Base-by-base conservation (phyloP, 192 early-diverging fungal genomes). In the Backusella morwellensis region DNA sequence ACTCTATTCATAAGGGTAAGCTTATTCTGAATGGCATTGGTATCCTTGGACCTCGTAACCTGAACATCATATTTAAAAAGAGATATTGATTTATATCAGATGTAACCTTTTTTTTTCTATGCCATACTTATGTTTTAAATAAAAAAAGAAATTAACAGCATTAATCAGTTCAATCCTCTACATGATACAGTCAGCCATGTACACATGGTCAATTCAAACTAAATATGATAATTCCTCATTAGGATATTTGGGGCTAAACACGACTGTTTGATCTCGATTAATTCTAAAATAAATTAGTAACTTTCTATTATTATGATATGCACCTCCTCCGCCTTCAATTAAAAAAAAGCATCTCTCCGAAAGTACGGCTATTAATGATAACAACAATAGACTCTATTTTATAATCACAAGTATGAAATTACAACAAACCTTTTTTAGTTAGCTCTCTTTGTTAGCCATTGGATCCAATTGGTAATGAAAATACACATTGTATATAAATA, bases 1-100 rank as follows among this genome's bases (percentile, higher is more conserved):
- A 79, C 50, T 73, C 78, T 5, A 40, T 73, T 34, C 77, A 78
- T 12, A 68, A 63, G 21, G 35, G 73, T 15, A 59, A 29, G 17
- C 29, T 77, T 4, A 40, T 35, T 6, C 15, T 67, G 8, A 29
- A 52, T 44, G 68, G 68, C 21, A 26, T 77, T 35, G 68, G 68
- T n/a, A 50, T 77, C n/a, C 69, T 77, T n/a, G 34, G 68, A n/a
- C 41, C 75, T 6, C 42, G 26, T 7, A 35, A 70, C 35, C 41
- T 77, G 0, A 34, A 14, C 35, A 29, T 68, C 15, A 21, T 34
- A 15, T 77, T 77, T 54, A 68, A 77, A 35, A 77, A 70, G 68
- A 15, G 14, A 41, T 77, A 77, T 70, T 77, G 35, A 75, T 44
- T 50, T n/a, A 50, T 50, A 50, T 0, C 15, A 44, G 14, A 3